phyloP scores from a whole-genome alignment of 2,329 filamentous ascomycete genomes.

The Metarhizium humberi region DNA sequence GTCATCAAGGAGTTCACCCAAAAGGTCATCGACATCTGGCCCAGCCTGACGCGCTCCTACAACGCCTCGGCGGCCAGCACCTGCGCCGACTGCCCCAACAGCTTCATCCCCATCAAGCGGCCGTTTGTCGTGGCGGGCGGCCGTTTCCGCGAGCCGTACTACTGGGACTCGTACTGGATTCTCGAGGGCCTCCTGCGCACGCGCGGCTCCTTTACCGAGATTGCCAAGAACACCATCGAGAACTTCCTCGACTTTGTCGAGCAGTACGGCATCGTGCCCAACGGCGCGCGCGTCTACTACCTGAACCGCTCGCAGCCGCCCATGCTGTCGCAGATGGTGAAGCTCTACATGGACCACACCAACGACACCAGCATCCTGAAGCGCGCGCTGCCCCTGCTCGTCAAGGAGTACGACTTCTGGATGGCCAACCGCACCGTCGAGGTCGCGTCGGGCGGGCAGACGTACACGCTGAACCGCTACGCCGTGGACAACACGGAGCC shows the following conservation, averaged over 20 bases:
- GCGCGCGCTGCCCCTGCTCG: slow-evolving; percentile 51
- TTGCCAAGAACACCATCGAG: slow-evolving; percentile 58
- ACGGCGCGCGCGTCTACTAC: slow-evolving; percentile 59
- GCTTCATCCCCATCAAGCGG: slow-evolving; percentile 56
- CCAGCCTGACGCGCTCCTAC: slow-evolving; percentile 54
- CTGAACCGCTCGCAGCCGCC: slow-evolving; percentile 61
- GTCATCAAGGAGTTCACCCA: slow-evolving; percentile 51
- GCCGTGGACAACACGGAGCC: slow-evolving; percentile 55
- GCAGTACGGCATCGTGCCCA: slow-evolving; percentile 55
- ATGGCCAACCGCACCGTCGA: slow-evolving; percentile 49
- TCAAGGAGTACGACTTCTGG: slow-evolving; percentile 57
- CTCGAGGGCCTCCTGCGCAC: slow-evolving; percentile 56
- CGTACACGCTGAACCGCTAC: slow-evolving; percentile 48
- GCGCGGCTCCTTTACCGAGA: slow-evolving; percentile 51
- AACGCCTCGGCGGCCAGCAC: slow-evolving; percentile 30
- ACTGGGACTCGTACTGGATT: slow-evolving; percentile 65
- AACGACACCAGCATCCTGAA: slow-evolving; percentile 52
- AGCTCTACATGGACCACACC: slow-evolving; percentile 53
- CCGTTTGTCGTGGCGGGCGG: slow-evolving; percentile 63
- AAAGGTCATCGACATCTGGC: slow-evolving; percentile 62
- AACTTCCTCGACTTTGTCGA: slow-evolving; percentile 62
- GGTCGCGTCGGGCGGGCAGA: slow-evolving; percentile 33
- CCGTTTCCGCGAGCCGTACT: slow-evolving; percentile 62
- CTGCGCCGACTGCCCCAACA: slow-evolving; percentile 52
- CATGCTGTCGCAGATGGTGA: slow-evolving; percentile 56